Conservation (phyloP, 805 yeast genomes). For the Saturnispora gosingensis region DNA sequence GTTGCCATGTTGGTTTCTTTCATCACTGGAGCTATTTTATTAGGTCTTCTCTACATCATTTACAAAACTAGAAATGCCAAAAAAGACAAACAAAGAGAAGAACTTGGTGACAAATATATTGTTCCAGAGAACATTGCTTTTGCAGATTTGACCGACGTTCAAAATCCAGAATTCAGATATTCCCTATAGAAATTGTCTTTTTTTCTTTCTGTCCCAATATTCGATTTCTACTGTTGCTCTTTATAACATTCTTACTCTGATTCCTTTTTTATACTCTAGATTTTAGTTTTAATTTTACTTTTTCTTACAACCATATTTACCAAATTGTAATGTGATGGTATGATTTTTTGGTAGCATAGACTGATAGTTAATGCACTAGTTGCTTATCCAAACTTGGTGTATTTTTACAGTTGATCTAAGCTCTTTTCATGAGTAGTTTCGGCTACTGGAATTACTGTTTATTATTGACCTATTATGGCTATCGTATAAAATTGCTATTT, state of each 20-base stretch:
- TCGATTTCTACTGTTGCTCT: background rate
- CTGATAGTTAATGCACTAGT: no score
- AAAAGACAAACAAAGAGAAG: slow-evolving; percentile 5
- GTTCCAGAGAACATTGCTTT: slow-evolving; percentile 28
- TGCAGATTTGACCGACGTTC: slow-evolving; percentile 38
- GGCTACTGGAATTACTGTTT: no score
- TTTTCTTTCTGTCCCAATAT: background rate
- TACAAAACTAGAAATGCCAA: slow-evolving; percentile 12
- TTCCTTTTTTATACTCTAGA: background rate
- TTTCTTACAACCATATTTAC: no score
- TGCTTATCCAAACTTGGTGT: no score
- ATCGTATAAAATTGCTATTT: no score
- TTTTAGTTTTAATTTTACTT: background rate
- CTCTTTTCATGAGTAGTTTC: background rate
- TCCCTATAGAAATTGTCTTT: background rate
- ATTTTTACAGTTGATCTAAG: no score
- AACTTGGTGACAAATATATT: background rate
- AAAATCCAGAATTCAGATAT: slow-evolving; percentile 32
- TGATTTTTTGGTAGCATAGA: no score
- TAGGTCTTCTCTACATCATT: slow-evolving; percentile 15
- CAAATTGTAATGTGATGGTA: no score
- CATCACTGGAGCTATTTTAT: slow-evolving; percentile 11
- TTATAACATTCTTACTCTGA: background rate
- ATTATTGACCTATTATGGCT: no score
- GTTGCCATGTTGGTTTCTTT: slow-evolving; percentile 41